phyloP scores from a whole-genome alignment of 1,284 basidiomycete genomes.

The Sporisorium sorghi region DNA sequence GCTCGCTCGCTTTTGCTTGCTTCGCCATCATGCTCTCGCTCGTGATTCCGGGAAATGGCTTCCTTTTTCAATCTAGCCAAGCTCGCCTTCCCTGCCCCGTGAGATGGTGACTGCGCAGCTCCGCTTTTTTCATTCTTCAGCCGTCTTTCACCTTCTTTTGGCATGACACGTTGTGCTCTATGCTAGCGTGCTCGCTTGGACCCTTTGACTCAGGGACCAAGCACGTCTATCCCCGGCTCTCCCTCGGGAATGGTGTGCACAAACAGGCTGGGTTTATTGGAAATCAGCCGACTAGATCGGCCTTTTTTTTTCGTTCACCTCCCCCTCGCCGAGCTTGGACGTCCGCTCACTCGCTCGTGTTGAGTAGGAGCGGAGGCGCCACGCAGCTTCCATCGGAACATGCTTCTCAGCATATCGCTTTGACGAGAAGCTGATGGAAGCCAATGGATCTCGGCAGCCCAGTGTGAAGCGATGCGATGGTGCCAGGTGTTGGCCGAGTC shows the following conservation, averaged over 20 bases:
- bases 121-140: constrained; percentile 1
- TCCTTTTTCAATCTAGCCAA: constrained; percentile 15
- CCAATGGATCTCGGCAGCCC: not conserved
- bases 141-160: constrained; percentile 15
- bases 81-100: constrained; percentile 1
- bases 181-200: not conserved
- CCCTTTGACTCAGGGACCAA: constrained; percentile 5
- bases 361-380: not conserved
- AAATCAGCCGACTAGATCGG: constrained; percentile 22
- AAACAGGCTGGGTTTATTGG: not conserved
- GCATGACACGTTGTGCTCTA: not conserved
- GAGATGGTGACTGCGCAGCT: not conserved
- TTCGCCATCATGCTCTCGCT: not conserved
- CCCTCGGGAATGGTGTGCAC: constrained; percentile 3
- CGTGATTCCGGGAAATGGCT: no score
- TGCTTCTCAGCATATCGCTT: not conserved
- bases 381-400: not conserved
- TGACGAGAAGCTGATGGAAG: constrained; percentile 1
- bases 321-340: not conserved
- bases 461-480: not conserved
- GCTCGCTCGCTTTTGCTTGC: no score
- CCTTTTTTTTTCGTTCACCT: not conserved
- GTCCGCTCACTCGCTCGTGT: not conserved
- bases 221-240: constrained; percentile 12
- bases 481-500: constrained; percentile 12